A percentile compares a stretch with the other conserved stretches of the same genome.
Evolutionary conservation across 2,329 filamentous ascomycete species (phyloP).

Genomic region (Penicillium expansum): DNA sequence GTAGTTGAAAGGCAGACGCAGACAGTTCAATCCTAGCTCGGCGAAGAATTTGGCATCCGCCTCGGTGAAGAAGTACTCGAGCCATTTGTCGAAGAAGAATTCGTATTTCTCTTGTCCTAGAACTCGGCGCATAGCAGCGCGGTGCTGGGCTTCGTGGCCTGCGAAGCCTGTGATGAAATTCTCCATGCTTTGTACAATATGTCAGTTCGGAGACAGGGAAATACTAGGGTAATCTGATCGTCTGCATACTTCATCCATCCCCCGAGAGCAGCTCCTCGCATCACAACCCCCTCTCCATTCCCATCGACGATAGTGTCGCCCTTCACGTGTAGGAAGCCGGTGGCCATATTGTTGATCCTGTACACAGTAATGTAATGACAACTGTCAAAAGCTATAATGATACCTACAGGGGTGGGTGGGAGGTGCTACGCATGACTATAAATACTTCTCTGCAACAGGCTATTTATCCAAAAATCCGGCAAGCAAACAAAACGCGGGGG

Average conservation of each 20-base stretch:
- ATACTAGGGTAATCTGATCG: background rate
- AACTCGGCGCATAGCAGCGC: slow-evolving; percentile 52
- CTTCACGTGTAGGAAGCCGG: slow-evolving; percentile 42
- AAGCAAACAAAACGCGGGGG: slow-evolving; percentile 10
- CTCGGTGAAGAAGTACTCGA: slow-evolving; percentile 60
- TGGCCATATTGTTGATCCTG: slow-evolving; percentile 26
- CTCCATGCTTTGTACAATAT: slow-evolving; percentile 49
- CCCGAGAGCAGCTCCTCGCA: slow-evolving; percentile 49
- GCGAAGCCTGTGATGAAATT: slow-evolving; percentile 65
- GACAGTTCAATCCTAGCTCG: slow-evolving; percentile 56
- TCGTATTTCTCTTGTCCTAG: slow-evolving; percentile 57
- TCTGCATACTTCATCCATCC: slow-evolving; percentile 45
- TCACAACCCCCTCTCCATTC: slow-evolving; percentile 46
- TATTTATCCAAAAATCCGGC: background rate
- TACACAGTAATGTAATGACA: background rate
- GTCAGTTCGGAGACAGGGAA: background rate
- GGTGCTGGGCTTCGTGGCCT: slow-evolving; percentile 57
- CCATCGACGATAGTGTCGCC: slow-evolving; percentile 48
- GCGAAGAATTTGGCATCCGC: slow-evolving; percentile 59
- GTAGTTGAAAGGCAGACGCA: slow-evolving; percentile 62
- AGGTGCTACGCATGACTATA: background rate
- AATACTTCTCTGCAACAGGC: background rate
- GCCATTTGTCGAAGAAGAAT: slow-evolving; percentile 59
- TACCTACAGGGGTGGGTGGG: background rate
- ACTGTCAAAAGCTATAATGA: background rate